Percentiles rank a stretch among this genome's conserved stretches.
Conservation (phyloP, 352 stramenopile genomes). For the Globisporangium takayamanum region DNA sequence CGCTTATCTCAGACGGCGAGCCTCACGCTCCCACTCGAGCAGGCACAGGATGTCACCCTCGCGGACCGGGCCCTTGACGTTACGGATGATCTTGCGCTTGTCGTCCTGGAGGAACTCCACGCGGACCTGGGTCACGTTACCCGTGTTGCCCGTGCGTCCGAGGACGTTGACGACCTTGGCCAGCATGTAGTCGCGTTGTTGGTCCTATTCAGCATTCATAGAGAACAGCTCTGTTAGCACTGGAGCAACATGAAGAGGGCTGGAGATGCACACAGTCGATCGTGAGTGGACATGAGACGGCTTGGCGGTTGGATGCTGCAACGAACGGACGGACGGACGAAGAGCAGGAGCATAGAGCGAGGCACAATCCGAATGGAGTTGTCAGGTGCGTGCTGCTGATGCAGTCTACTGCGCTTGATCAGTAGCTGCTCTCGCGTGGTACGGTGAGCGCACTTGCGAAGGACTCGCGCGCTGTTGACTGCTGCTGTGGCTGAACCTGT, state of each 20-base stretch:
- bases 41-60: slow-evolving; percentile 99
- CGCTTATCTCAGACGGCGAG: slow-evolving; percentile 95
- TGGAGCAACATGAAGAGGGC: neutral
- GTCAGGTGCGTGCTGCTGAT: too few species aligned
- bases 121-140: slow-evolving; percentile 99
- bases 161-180: slow-evolving; percentile 98
- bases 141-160: slow-evolving; percentile 99
- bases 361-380: too few species aligned
- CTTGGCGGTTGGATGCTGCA: too few species aligned
- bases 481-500: too few species aligned
- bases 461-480: too few species aligned
- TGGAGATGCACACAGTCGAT: too few species aligned
- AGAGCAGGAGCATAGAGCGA: too few species aligned
- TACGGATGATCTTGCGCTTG: slow-evolving; percentile 98
- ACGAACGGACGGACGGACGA: too few species aligned
- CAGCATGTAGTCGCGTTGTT: slow-evolving; percentile 93
- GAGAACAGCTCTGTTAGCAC: slow-evolving; percentile 9
- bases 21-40: slow-evolving; percentile 99
- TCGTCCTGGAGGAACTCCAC: slow-evolving; percentile 99
- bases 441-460: too few species aligned
- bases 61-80: slow-evolving; percentile 98
- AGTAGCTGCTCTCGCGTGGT: too few species aligned
- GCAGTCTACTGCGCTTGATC: too few species aligned
- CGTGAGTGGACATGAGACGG: too few species aligned
- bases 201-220: slow-evolving; percentile 28